Conservation (phyloP, 2,329 filamentous ascomycete genomes). For the Colletotrichum abscissum region DNA sequence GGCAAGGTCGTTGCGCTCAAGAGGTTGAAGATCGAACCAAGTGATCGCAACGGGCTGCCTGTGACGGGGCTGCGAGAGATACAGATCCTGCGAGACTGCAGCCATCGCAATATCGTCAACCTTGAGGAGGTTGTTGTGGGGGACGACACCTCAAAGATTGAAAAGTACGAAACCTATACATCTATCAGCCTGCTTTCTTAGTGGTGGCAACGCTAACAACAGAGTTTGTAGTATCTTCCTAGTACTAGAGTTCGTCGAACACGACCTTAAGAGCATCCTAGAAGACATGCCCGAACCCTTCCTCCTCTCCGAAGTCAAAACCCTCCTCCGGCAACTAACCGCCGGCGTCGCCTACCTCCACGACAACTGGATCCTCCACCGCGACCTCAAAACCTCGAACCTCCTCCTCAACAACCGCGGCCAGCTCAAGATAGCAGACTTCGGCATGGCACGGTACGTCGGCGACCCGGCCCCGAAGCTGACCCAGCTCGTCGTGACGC, state of each 20-base stretch:
- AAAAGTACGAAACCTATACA: constrained; percentile 55
- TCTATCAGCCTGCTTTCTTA: constrained; percentile 46
- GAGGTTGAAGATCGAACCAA: constrained; percentile 87
- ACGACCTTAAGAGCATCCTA: constrained; percentile 93
- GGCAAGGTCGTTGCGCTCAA: constrained; percentile 91
- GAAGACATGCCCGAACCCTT: constrained; percentile 97
- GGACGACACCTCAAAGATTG: constrained; percentile 63
- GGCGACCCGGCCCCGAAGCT: constrained; percentile 82
- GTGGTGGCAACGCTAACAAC: constrained; percentile 39
- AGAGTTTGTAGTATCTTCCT: constrained; percentile 77
- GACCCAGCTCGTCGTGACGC: constrained; percentile 92
- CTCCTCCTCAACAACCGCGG: constrained; percentile 96
- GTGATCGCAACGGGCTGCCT: constrained; percentile 81
- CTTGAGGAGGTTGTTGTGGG: constrained; percentile 88
- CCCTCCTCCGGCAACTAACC: constrained; percentile 84
- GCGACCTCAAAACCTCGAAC: constrained; percentile 93
- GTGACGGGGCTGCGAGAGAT: constrained; percentile 96
- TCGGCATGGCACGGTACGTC: constrained; percentile 95
- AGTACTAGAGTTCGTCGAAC: constrained; percentile 97
- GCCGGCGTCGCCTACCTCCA: constrained; percentile 89
- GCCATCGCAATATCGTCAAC: constrained; percentile 84
- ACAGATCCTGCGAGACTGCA: constrained; percentile 84
- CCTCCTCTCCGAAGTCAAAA: constrained; percentile 91
- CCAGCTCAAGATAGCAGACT: constrained; percentile 95
- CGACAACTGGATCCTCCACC: constrained; percentile 89